A percentile compares a stretch with the other conserved stretches of the same genome.
These are phyloP conservation scores for Xerocomus potaroensis DNA, from an alignment of 768 basidiomycete genomes.

Conservation along the genomic window DNA sequence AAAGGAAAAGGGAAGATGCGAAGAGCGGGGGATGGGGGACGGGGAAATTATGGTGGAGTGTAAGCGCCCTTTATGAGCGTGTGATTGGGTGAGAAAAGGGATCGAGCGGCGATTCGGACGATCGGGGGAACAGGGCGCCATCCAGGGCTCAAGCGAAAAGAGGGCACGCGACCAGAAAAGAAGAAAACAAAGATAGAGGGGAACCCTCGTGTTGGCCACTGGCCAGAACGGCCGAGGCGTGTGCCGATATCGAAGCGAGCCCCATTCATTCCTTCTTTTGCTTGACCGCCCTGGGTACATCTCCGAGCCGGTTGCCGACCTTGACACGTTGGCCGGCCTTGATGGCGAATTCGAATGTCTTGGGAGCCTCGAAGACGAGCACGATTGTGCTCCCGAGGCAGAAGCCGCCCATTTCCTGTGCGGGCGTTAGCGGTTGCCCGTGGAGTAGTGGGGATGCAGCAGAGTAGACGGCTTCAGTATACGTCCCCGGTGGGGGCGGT, in stretches of 20 bases:
- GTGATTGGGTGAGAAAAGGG: too few relatives aligned
- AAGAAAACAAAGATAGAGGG: neutral
- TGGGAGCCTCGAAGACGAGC: slow-evolving; percentile 92
- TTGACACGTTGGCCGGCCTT: slow-evolving; percentile 78
- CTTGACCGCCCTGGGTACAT: slow-evolving; percentile 31
- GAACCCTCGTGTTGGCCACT: too few relatives aligned
- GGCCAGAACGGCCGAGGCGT: too few relatives aligned
- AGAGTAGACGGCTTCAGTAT: slow-evolving; percentile 88
- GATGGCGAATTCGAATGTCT: slow-evolving; percentile 72
- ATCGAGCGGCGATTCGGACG: too few relatives aligned
- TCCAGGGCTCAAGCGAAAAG: too few relatives aligned
- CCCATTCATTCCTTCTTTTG: slow-evolving; percentile 29
- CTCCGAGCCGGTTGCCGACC: slow-evolving; percentile 81
- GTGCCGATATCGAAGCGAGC: too few relatives aligned
- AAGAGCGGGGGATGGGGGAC: too few relatives aligned
- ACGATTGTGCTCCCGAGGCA: slow-evolving; percentile 94
- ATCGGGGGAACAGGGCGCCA: too few relatives aligned
- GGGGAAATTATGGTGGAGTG: too few relatives aligned
- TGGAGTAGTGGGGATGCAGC: slow-evolving; percentile 76
- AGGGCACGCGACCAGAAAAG: too few relatives aligned
- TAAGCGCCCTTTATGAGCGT: too few relatives aligned
- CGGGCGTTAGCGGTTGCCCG: slow-evolving; percentile 83
- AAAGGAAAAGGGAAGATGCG: too few relatives aligned
- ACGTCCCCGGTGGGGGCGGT: slow-evolving; percentile 76
- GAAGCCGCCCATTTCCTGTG: slow-evolving; percentile 98